These are phyloP conservation scores for Polygonum maritimum DNA, from an alignment of 148 eudicot genomes.

Conservation along the genomic window DNA sequence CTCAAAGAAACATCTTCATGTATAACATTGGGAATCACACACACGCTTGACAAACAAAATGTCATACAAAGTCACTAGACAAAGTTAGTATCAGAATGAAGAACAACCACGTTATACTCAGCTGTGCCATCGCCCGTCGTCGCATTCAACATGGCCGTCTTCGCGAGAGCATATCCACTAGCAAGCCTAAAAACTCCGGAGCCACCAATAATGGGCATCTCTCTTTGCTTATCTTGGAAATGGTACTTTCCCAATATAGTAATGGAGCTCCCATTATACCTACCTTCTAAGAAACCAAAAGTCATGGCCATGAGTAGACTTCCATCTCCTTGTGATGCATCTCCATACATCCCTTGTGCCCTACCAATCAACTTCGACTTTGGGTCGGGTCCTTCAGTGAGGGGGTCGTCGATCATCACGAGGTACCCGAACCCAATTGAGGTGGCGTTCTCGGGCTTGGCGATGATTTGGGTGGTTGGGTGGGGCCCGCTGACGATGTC, in stretches of 20 bases:
- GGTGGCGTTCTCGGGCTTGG: constrained; percentile 21
- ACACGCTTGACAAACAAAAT: too few relatives aligned
- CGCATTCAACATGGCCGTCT: constrained; percentile 19
- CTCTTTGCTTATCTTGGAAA: constrained; percentile 19
- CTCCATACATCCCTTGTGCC: constrained; percentile 50
- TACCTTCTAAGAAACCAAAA: constrained; percentile 25
- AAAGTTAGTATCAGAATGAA: constrained; percentile 15
- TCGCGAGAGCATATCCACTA: constrained; percentile 35
- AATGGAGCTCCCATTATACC: constrained; percentile 35
- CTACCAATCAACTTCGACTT: constrained; percentile 36
- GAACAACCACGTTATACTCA: constrained; percentile 36
- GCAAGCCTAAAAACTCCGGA: constrained; percentile 41
- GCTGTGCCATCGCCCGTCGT: constrained; percentile 37
- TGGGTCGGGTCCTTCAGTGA: constrained; percentile 28
- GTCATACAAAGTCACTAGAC: too few relatives aligned
- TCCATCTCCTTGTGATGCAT: constrained; percentile 14
- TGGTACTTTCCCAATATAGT: constrained; percentile 37
- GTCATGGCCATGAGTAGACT: constrained; percentile 30
- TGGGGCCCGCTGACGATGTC: constrained; percentile 34
- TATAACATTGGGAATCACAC: too few relatives aligned
- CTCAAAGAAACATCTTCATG: too few relatives aligned
- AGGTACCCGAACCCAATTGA: constrained; percentile 30
- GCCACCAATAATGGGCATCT: constrained; percentile 50
- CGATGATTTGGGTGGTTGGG: constrained; percentile 35
- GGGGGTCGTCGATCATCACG: constrained; percentile 27